These are phyloP conservation scores for Corymbia citriodora DNA, from an alignment of 441 rosid genomes.

Conservation along the genomic window DNA sequence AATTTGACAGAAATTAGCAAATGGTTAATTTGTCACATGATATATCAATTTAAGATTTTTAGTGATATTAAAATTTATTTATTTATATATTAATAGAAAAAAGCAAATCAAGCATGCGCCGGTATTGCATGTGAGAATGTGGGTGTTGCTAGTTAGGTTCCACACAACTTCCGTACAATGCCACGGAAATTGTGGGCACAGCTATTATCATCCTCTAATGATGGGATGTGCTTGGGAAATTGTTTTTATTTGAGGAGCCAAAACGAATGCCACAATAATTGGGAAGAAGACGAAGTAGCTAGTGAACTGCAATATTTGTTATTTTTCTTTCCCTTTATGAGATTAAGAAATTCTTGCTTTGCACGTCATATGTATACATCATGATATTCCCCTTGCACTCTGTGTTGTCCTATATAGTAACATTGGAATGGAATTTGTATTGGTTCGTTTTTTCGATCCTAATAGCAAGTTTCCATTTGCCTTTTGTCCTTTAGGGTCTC, in stretches of 20 bases:
- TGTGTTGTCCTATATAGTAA: neutral
- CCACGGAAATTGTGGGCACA: rapidly evolving
- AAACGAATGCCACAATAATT: rapidly evolving
- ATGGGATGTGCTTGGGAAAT: neutral
- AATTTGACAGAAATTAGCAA: too few species aligned
- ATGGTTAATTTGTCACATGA: too few species aligned
- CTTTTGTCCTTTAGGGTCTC: rapidly evolving
- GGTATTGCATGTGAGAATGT: neutral
- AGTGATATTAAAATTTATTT: too few species aligned
- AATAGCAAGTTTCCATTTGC: too few species aligned
- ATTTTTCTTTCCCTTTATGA: neutral
- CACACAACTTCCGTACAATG: rapidly evolving
- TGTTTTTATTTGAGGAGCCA: too few species aligned
- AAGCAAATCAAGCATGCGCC: rapidly evolving
- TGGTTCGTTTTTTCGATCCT: rapidly evolving
- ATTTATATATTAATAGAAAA: too few species aligned
- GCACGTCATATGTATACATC: rapidly evolving
- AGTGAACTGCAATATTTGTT: rapidly evolving
- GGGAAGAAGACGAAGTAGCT: neutral
- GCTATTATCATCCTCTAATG: too few species aligned
- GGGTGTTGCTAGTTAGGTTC: too few species aligned
- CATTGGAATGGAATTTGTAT: too few species aligned
- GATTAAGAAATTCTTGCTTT: too few species aligned
- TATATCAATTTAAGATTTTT: rapidly evolving
- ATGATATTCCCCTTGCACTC: neutral